These are phyloP conservation scores for Tieghemostelium lacteum DNA, from an alignment of 78 protist genomes.

Conservation along the genomic window DNA sequence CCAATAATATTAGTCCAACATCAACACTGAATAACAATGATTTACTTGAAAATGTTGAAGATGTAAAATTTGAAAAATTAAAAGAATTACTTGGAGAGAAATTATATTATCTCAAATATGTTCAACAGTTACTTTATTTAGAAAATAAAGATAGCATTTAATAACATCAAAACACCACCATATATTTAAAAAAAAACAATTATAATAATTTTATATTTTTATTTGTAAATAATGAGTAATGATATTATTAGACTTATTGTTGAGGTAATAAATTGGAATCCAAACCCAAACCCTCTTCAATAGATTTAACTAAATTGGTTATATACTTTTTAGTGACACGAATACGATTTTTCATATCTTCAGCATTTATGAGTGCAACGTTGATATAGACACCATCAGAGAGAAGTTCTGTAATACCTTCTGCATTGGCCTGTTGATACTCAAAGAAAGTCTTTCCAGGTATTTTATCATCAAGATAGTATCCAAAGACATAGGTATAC, in stretches of 20 bases:
- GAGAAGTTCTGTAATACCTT: constrained; percentile 78
- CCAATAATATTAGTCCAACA: neutral
- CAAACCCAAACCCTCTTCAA: constrained; percentile 77
- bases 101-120: constrained; percentile 48
- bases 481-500: constrained; percentile 83
- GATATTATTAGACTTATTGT: constrained; percentile 29
- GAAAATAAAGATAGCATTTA: constrained; percentile 1
- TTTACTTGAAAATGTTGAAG: neutral
- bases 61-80: neutral
- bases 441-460: constrained; percentile 77
- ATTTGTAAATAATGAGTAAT: neutral
- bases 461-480: constrained; percentile 27
- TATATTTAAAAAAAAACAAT: too few species aligned
- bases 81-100: constrained; percentile 35
- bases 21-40: neutral
- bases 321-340: constrained; percentile 72
- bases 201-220: too few species aligned
- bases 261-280: constrained; percentile 29
- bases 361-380: constrained; percentile 53
- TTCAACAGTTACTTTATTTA: constrained; percentile 60
- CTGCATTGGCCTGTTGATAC: constrained; percentile 86
- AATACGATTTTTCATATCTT: constrained; percentile 79
- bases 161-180: neutral
- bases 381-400: constrained; percentile 62
- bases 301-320: constrained; percentile 62